Evolutionary conservation across 257 asterid genomes (phyloP), one percentile per base, ranked within the genome.

Genomic region (Nicotiana paniculata): DNA sequence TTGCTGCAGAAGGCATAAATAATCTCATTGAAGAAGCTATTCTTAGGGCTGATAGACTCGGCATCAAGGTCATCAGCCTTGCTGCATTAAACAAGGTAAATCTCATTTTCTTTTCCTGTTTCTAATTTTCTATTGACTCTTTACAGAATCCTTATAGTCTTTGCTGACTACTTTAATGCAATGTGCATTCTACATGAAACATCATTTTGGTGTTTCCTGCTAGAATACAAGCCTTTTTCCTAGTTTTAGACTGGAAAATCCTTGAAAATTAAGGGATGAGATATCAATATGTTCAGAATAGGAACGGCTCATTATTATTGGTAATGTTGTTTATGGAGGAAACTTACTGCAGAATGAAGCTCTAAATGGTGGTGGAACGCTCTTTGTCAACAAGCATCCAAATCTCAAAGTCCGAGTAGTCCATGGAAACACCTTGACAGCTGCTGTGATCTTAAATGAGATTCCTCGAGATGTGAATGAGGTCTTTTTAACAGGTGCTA

Each of bases 371-470:
- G 98, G 98, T 6, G 97, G 98, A 70, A 89, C 90, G 0, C 95
- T 93, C 64, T 95, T 95, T 77, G 89, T 87, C 1, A 87, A 89
- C 84, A 95, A 95, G 88, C 96, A 92, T 86, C 97, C 96, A 0
- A 81, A 91, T 86, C 97, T 95, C 62, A 90, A 81, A 87, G 98
- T 95, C 63, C 84, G 96, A 43, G 98, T 95, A 5, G 97, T 93
- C 86, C 98, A 95, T 79, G 98, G 98, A 35, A 95, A 95, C 93
- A 95, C 97, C 77, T 85, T 95, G 82, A 95, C 99, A 16, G 98
- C 99, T 12, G 99, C 97, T 17, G 99, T 91, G 84, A 93, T 93
- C 86, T 86, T 95, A 39, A 83, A 90, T 15, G 93, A 90, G 81
- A 87, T 95, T 78, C 99, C 97, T 86, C 76, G n/a, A 68, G 90